phyloP scores from a whole-genome alignment of 331 rosid genomes.

The Cydonia oblonga region DNA sequence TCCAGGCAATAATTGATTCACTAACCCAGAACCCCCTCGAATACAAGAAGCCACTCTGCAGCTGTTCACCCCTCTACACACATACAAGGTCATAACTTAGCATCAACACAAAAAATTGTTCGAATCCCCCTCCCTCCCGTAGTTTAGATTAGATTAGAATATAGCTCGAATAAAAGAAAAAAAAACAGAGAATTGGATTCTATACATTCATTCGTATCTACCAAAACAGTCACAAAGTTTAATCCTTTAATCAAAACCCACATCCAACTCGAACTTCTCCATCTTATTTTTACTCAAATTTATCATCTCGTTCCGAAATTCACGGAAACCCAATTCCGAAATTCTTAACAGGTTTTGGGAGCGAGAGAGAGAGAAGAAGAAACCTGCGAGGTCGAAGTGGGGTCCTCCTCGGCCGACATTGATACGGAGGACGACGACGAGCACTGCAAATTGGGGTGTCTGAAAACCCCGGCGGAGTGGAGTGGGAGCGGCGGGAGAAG shows the following conservation, averaged over 20 bases:
- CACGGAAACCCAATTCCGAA: not conserved
- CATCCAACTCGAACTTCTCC: not conserved
- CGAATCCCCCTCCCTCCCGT: not conserved
- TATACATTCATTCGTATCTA: not conserved
- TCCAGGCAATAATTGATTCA: constrained; percentile 70
- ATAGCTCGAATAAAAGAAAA: too few relatives aligned
- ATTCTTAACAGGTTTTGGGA: not conserved
- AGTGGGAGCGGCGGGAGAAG: constrained; percentile 1
- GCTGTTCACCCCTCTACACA: not conserved
- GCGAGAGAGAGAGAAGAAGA: not conserved
- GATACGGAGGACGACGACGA: constrained; percentile 28
- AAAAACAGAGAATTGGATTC: too few relatives aligned
- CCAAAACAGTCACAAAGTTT: not conserved
- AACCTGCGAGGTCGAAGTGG: constrained; percentile 55
- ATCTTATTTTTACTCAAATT: not conserved
- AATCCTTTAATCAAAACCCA: not conserved
- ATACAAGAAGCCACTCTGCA: constrained; percentile 41
- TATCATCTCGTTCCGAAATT: not conserved
- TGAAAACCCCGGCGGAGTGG: not conserved
- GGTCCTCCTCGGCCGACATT: constrained; percentile 19
- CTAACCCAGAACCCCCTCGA: constrained; percentile 80
- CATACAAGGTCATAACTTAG: not conserved
- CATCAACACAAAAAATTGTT: not conserved
- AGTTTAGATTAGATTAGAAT: too few relatives aligned
- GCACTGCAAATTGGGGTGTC: constrained; percentile 24